Evolutionary conservation across 169 alveolate species (phyloP), one percentile per base, ranked within the genome.

Genomic region (Amoebophrya sp.): DNA sequence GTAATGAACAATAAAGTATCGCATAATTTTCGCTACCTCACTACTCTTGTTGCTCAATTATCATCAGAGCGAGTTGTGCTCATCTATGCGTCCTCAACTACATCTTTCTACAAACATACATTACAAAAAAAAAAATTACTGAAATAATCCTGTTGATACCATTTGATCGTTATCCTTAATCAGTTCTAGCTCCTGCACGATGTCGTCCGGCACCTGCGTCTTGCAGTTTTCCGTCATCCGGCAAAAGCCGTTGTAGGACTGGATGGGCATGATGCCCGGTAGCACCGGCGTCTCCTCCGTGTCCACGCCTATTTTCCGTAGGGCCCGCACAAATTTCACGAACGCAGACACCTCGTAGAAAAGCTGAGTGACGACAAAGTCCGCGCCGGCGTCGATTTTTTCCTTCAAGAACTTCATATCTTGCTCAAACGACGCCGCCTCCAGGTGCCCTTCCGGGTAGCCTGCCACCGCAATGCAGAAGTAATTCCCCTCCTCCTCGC

Each of bases 331-430:
- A n/a, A n/a, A n/a, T n/a, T 93, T 40, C 2, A 89, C 93, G 91
- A 77, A 95, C 0, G 92, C 92, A 3, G 91, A 3, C 89, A 89
- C 95, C 35, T 77, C 93, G 89, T 94, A 95, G 93, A 95, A 95
- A 25, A 95, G 92, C 91, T 95, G 95, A 12, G 97, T 95, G 40
- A 95, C 94, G 40, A 95, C 77, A 55, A 95, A 92, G n/a, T 95
- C 96, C 29, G 96, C 97, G 40, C 97, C 97, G 47, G 96, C 96
- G 89, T 95, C 97, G 32, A 95, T 96, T 89, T 95, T 95, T 77
- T 92, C 92, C 89, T 95, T 95, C 23, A 95, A 92, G 47, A 91
- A 66, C 38, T 23, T 18, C 23, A 95, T 41, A 55, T 95, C 97
- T 18, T 89, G 89, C 29, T 95, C 96, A 40, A 66, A 94, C 77